phyloP scores from a whole-genome alignment of 2,329 filamentous ascomycete species.

The Triangularia verruculosa region DNA sequence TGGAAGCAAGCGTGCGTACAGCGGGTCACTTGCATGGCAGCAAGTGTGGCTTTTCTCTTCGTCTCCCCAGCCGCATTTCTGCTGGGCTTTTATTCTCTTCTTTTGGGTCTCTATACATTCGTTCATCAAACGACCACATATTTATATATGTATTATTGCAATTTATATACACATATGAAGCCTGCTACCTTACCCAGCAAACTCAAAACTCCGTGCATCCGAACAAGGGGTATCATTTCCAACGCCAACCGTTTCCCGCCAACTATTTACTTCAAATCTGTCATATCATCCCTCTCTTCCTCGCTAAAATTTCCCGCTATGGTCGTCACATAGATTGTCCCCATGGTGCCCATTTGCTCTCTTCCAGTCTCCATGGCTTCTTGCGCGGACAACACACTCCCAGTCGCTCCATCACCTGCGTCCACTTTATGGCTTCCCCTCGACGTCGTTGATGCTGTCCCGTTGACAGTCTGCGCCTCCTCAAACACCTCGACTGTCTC shows the following conservation, averaged over 20 bases:
- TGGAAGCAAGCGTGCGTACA: not conserved
- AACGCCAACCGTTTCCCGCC: not conserved
- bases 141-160: not conserved
- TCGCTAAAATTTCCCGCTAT: constrained; percentile 2
- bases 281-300: not conserved
- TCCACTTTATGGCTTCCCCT: not conserved
- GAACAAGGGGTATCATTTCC: not conserved
- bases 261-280: not conserved
- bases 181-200: too few species aligned
- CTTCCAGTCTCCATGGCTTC: not conserved
- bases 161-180: too few species aligned
- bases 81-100: not conserved
- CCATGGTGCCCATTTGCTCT: not conserved
- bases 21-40: not conserved
- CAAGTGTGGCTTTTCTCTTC: not conserved
- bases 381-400: not conserved
- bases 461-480: not conserved
- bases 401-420: not conserved
- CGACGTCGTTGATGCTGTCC: constrained; percentile 3
- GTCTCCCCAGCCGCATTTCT: not conserved
- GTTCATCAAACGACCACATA: not conserved
- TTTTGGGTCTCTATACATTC: not conserved
- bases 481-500: constrained; percentile 13
- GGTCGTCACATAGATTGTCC: not conserved
- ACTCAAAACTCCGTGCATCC: too few species aligned